phyloP scores from a whole-genome alignment of 2,329 filamentous ascomycete genomes.

The Calonectria hongkongensis region DNA sequence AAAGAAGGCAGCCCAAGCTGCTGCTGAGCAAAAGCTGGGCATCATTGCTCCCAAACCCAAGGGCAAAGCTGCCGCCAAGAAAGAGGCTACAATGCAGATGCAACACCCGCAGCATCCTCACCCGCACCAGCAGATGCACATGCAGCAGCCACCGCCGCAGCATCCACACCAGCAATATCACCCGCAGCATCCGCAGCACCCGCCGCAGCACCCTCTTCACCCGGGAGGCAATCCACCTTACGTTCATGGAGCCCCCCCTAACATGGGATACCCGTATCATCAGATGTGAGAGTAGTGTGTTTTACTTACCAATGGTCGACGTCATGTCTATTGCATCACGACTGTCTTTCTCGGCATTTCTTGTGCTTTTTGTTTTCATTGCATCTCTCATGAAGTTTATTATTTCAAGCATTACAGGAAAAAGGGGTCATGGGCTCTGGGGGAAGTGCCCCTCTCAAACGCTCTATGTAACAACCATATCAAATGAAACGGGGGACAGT shows the following conservation, averaged over 20 bases:
- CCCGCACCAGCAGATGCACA: slow-evolving; percentile 42
- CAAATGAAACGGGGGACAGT: slow-evolving; percentile 39
- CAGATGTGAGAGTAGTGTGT: slow-evolving; percentile 36
- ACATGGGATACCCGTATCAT: slow-evolving; percentile 55
- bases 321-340: neutral
- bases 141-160: slow-evolving; percentile 42
- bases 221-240: slow-evolving; percentile 48
- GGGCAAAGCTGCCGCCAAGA: slow-evolving; percentile 58
- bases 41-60: slow-evolving; percentile 62
- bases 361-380: neutral
- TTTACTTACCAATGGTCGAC: neutral
- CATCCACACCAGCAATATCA: slow-evolving; percentile 45
- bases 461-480: slow-evolving; percentile 44
- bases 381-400: slow-evolving; percentile 21
- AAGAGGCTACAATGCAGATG: slow-evolving; percentile 55
- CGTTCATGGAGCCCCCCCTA: slow-evolving; percentile 55
- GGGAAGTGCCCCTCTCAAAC: slow-evolving; percentile 18
- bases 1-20: slow-evolving; percentile 72
- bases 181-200: slow-evolving; percentile 47
- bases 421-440: slow-evolving; percentile 30
- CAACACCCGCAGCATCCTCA: slow-evolving; percentile 49
- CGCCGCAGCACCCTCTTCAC: slow-evolving; percentile 50
- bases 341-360: slow-evolving; percentile 6
- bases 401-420: slow-evolving; percentile 34
- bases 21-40: slow-evolving; percentile 61